Base-by-base conservation (phyloP, 805 yeast species). In the Yamadazyma takamatsuzukensis region DNA sequence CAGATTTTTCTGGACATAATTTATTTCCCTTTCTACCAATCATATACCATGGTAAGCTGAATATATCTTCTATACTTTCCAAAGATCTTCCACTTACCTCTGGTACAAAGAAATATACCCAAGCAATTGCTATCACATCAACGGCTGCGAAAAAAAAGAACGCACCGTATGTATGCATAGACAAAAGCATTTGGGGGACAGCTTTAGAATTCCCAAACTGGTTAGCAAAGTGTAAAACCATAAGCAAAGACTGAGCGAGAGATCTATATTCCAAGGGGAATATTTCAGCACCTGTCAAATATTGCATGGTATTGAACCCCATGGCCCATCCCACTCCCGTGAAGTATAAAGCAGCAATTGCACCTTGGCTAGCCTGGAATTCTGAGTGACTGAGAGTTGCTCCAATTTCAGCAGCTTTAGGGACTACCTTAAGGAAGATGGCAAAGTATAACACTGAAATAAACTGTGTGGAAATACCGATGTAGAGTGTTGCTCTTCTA, bases 131-230 rank as follows among this genome's bases (percentile, higher is more conserved):
- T 4, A 70, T 8, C 1, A 53, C 32, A 24, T 64, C 44, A 3
- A 73, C 64, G 5, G 57, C 75, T 5, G 56, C 51, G 39, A 73
- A 74, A 42, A 74, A 68, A 50, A 59, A 64, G 55, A 75, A 72
- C 0, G 78, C 64, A 13, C 80, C 80, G 39, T 48, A 60, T 15
- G 61, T 54, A n/a, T 61, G 48, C 67, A 75, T 47, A 0, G 65
- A 53, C 15, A 70, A 23, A 35, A 75, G 48, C 75, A 75, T 65
- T 27, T 60, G 47, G 12, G 80, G 78, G 21, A 72, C 44, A 2
- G 78, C 77, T 48, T 69, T 72, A 22, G 76, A 61, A 51, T 72
- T 72, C 41, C 75, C 77, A 44, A 64, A 74, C 46, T 74, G 79
- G 53, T 70, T 72, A 17, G 68, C 67, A 44, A 68, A 74, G 44